Evolutionary conservation across 176 grass and related monocot species (phyloP).

Genomic region (Rhynchospora pubera): DNA sequence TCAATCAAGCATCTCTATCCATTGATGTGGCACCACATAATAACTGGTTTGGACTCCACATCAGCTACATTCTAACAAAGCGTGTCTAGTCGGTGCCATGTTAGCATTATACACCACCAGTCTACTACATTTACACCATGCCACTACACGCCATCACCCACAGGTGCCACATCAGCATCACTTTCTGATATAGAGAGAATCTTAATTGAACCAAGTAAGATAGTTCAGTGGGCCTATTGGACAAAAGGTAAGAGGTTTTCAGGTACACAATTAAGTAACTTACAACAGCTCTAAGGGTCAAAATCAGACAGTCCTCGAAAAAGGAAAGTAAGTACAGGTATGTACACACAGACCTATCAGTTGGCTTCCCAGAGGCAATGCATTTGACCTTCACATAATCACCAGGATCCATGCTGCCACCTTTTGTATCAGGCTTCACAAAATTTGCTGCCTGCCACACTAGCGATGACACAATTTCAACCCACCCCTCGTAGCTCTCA

Average conservation of each 20-base stretch:
- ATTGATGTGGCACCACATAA: not conserved
- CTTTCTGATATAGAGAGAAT: not conserved
- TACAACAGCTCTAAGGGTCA: not conserved
- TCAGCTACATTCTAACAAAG: not conserved
- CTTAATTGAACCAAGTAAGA: not conserved
- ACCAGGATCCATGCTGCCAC: constrained; percentile 83
- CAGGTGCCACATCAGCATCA: not conserved
- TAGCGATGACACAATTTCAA: constrained; percentile 62
- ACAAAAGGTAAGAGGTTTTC: not conserved
- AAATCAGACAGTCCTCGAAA: not conserved
- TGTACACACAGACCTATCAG: constrained; percentile 55
- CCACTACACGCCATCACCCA: not conserved
- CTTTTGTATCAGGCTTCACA: constrained; percentile 88
- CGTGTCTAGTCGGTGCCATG: not conserved
- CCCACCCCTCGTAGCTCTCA: constrained; percentile 42
- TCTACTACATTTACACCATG: not conserved
- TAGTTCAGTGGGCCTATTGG: not conserved
- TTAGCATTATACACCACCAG: not conserved
- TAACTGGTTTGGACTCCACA: not conserved
- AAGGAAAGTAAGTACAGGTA: not conserved
- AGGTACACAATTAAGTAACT: not conserved
- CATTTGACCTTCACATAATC: constrained; percentile 93
- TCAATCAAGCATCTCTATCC: not conserved
- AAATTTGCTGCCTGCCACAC: constrained; percentile 76
- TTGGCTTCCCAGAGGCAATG: constrained; percentile 60